These are phyloP conservation scores for Bryum argenteum DNA, from an alignment of 225 moss, liverwort and hornwort genomes.

Conservation along the genomic window DNA sequence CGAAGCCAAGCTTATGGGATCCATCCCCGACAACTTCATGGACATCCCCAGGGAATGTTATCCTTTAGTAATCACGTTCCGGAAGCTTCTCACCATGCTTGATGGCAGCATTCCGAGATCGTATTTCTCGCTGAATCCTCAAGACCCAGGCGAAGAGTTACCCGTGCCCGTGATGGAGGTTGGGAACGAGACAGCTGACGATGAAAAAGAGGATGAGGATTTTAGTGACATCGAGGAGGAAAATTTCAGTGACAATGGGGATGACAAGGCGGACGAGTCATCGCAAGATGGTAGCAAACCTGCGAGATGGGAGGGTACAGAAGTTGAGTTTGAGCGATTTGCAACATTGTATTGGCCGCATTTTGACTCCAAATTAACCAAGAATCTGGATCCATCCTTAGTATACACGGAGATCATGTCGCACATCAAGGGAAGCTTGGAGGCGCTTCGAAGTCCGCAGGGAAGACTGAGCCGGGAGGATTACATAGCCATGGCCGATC, in stretches of 20 bases:
- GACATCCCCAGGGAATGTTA: slow-evolving; percentile 34
- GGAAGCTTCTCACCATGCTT: slow-evolving; percentile 61
- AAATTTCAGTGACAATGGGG: slow-evolving; percentile 15
- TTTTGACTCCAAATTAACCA: slow-evolving; percentile 40
- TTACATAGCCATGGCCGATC: slow-evolving; percentile 36
- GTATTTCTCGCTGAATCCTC: slow-evolving; percentile 22
- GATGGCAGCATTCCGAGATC: slow-evolving; percentile 51
- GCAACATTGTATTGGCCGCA: slow-evolving; percentile 49
- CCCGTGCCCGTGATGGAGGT: not conserved
- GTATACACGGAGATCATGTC: slow-evolving; percentile 64
- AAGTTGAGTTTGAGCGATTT: slow-evolving; percentile 61
- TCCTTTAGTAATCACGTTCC: slow-evolving; percentile 56
- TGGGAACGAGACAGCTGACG: not conserved
- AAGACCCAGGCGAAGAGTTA: not conserved
- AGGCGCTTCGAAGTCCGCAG: slow-evolving; percentile 31
- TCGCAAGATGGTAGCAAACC: not conserved
- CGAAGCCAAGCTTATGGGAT: slow-evolving; percentile 56
- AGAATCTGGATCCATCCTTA: slow-evolving; percentile 48
- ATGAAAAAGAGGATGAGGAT: slow-evolving; percentile 9
- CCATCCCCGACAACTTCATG: slow-evolving; percentile 49
- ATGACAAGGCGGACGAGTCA: not conserved
- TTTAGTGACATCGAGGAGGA: slow-evolving; percentile 19
- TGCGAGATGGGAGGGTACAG: slow-evolving; percentile 22
- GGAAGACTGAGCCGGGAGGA: slow-evolving; percentile 37
- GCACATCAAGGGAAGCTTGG: slow-evolving; percentile 58